A percentile compares a stretch with the other conserved stretches of the same genome.
Conservation (phyloP, 1,284 basidiomycete species). For the Marasmius tenuissimus region DNA sequence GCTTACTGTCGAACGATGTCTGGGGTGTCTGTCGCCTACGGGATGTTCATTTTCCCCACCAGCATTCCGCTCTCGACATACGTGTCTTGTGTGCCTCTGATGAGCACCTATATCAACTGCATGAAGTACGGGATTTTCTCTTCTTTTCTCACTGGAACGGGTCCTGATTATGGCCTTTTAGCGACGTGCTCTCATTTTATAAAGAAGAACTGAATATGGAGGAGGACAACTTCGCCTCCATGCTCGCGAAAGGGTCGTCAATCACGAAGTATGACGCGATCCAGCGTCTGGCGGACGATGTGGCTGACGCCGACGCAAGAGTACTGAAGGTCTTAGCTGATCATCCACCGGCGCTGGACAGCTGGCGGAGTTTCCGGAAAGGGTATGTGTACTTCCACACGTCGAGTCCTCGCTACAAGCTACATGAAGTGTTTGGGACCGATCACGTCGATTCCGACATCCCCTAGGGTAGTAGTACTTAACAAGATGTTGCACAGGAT, state of each 20-base stretch:
- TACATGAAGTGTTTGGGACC: background rate
- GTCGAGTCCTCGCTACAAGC: background rate
- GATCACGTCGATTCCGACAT: too few relatives aligned
- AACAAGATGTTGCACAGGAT: too few relatives aligned
- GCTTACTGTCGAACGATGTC: background rate
- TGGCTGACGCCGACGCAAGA: background rate
- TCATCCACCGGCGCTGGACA: background rate
- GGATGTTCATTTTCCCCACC: background rate
- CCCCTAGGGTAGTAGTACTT: too few relatives aligned
- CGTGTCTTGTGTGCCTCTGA: background rate
- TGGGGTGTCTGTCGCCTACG: background rate
- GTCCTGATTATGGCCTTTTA: background rate
- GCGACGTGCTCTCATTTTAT: background rate
- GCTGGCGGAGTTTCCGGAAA: background rate
- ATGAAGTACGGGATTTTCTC: background rate
- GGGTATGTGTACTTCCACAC: background rate
- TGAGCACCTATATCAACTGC: background rate
- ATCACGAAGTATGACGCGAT: background rate
- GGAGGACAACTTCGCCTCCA: background rate
- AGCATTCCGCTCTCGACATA: background rate
- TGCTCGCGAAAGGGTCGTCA: background rate
- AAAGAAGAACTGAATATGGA: background rate
- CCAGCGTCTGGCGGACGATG: background rate
- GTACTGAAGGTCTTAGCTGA: background rate
- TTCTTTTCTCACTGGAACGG: background rate